A percentile compares a stretch with the other conserved stretches of the same genome.
Evolutionary conservation across 1,284 basidiomycete genomes (phyloP).

Genomic region (Veloporphyrellus conicus): DNA sequence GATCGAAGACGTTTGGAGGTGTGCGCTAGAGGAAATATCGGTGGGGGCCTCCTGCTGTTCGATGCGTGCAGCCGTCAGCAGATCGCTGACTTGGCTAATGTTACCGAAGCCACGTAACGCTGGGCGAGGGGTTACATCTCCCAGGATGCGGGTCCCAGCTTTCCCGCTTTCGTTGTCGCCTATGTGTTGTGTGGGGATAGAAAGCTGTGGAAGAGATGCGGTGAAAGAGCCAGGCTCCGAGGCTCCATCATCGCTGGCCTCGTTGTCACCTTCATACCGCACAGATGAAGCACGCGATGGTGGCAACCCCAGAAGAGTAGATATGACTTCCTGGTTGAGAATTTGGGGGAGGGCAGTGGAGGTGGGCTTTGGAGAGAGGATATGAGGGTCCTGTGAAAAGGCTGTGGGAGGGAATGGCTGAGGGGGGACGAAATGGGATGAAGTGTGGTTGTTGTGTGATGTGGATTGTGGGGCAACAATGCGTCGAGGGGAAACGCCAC

Average conservation of each 20-base stretch:
- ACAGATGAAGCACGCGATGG: constrained; percentile 52
- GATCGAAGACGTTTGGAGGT: constrained; percentile 5
- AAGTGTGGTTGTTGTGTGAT: constrained; percentile 4
- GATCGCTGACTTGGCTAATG: constrained; percentile 31
- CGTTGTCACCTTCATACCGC: constrained; percentile 59
- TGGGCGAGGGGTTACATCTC: constrained; percentile 51
- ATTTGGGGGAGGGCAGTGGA: constrained; percentile 49
- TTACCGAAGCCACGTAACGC: constrained; percentile 37
- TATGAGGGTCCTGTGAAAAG: constrained; percentile 31
- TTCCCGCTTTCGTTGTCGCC: constrained; percentile 17
- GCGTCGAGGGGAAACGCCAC: constrained; percentile 14
- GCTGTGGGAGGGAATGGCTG: constrained; percentile 15
- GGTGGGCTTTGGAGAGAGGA: constrained; percentile 46
- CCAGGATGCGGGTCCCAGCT: constrained; percentile 29
- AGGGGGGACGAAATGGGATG: constrained; percentile 3
- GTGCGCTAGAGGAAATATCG: constrained; percentile 7
- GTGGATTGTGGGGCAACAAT: constrained; percentile 4
- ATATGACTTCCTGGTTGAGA: constrained; percentile 61
- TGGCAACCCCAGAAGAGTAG: constrained; percentile 50
- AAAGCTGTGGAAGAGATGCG: constrained; percentile 35
- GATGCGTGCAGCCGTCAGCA: constrained; percentile 27
- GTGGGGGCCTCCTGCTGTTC: constrained; percentile 18
- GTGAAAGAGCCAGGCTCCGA: constrained; percentile 41
- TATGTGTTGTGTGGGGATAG: constrained; percentile 13
- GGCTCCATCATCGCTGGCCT: constrained; percentile 46